phyloP scores from a whole-genome alignment of 2,329 filamentous ascomycete genomes.

The Hymenoscyphus fraxineus region DNA sequence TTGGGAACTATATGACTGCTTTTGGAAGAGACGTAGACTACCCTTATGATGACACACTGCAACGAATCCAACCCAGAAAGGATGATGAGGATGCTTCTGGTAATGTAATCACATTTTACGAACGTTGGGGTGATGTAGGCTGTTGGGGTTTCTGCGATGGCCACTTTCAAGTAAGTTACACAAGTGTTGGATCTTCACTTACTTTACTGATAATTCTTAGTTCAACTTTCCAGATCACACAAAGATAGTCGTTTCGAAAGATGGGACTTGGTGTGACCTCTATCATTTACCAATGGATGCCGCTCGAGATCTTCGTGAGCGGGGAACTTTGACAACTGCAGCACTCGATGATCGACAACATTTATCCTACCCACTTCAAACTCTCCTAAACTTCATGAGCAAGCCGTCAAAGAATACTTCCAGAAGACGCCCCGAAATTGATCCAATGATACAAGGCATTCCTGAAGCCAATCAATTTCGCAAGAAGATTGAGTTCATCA shows the following conservation, averaged over 20 bases:
- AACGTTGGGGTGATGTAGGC: conserved; percentile 74
- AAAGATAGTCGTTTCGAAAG: conserved; percentile 72
- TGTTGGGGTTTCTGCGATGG: conserved; percentile 80
- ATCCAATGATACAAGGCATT: conserved; percentile 57
- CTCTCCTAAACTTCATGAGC: conserved; percentile 62
- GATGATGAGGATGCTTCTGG: conserved; percentile 39
- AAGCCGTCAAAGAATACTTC: conserved; percentile 47
- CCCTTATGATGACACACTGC: conserved; percentile 44
- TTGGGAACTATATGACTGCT: conserved; percentile 70
- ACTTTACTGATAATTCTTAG: conserved; percentile 38
- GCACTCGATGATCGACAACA: conserved; percentile 68
- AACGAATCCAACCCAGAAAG: conserved; percentile 18
- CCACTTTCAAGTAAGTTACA: conserved; percentile 61
- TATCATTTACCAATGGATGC: conserved; percentile 72
- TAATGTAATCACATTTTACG: conserved; percentile 74
- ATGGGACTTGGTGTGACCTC: conserved; percentile 73
- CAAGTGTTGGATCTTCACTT: not conserved
- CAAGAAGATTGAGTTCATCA: conserved; percentile 70
- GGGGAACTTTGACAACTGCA: conserved; percentile 65
- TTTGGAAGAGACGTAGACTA: conserved; percentile 68
- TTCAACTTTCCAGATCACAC: conserved; percentile 89
- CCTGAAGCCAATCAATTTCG: conserved; percentile 70
- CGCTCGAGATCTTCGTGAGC: conserved; percentile 58
- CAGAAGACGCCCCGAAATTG: conserved; percentile 57
- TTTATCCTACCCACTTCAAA: conserved; percentile 68